phyloP scores from a whole-genome alignment of 441 rosid genomes.

The Hura crepitans region DNA sequence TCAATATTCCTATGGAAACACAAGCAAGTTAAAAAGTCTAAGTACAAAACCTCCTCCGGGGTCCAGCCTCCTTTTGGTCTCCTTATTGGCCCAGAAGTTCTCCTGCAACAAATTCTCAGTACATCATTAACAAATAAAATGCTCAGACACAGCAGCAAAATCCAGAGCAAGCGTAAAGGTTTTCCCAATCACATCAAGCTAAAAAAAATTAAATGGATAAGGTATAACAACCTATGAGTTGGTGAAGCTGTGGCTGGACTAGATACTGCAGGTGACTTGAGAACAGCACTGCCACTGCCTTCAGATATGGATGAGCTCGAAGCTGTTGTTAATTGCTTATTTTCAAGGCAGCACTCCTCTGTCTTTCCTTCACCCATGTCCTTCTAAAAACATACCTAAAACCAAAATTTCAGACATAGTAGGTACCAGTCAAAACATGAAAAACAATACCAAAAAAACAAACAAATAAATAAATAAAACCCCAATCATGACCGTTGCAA shows the following conservation, averaged over 20 bases:
- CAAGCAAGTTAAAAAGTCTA: not conserved
- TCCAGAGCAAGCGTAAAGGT: slow-evolving; percentile 2
- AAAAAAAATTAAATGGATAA: not conserved
- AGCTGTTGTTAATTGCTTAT: slow-evolving; percentile 68
- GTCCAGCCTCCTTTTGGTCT: slow-evolving; percentile 99
- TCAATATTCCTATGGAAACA: not conserved
- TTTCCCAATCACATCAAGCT: not conserved
- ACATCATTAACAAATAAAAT: slow-evolving; percentile 15
- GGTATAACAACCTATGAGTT: slow-evolving; percentile 42
- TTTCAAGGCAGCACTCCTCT: slow-evolving; percentile 74
- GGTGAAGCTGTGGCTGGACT: slow-evolving; percentile 71
- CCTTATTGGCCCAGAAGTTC: slow-evolving; percentile 92
- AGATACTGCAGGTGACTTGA: slow-evolving; percentile 64
- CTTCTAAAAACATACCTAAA: slow-evolving; percentile 42
- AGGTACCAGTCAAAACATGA: not conserved
- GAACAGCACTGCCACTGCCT: slow-evolving; percentile 60
- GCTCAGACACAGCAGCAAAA: not conserved
- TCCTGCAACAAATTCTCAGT: slow-evolving; percentile 45
- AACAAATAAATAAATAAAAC: not conserved
- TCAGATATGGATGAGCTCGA: slow-evolving; percentile 81
- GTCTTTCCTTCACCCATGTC: slow-evolving; percentile 46
- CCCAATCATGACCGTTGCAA: slow-evolving; percentile 10
- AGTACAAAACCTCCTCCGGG: slow-evolving; percentile 70
- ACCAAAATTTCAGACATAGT: slow-evolving; percentile 31
- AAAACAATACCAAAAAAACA: slow-evolving; percentile 5